Base-by-base conservation (phyloP, 805 yeast genomes). In the Pichia thaimueangensis region DNA sequence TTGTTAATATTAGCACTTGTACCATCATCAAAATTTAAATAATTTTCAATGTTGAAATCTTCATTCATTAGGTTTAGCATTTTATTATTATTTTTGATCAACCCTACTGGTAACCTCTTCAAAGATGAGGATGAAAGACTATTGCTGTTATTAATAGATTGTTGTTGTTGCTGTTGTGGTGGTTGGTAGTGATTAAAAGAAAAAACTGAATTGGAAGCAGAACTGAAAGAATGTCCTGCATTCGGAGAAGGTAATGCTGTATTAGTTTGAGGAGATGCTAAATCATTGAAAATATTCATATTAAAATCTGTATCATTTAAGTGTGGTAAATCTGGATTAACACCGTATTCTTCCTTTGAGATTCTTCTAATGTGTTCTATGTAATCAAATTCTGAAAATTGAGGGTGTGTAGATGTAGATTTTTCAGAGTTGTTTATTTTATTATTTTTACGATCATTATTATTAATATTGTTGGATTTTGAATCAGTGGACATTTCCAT, bases 311-410 rank as follows among this genome's bases (percentile, higher is more conserved):
- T 28, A 22, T 30, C 16, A 19, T n/a, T 20, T 3, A 5, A 15
- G 15, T 33, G 23, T 13, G 52, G 46, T 21, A 47, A 25, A 29
- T 57, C 57, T 11, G 56, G 48, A 35, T 56, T 59, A 21, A 55
- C 49, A 10, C 58, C 62, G 36, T 59, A 60, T 39, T 64, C 66
- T 39, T 60, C 64, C 39, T 57, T 58, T 17, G 68, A 61, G 31
- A 63, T 61, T 37, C 58, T 52, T 44, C 64, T 54, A 32, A 64
- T 64, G 46, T 64, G 68, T 39, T 61, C 65, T 22, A 64, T 60
- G 45, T 64, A 64, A 44, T 64, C 67, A 39, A 64, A 62, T 39
- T 58, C 62, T 5, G 58, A 16, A 12, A n/a, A n/a, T n/a, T n/a
- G n/a, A n/a, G 33, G n/a, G n/a, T 21, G 25, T 11, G 35, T 7